Evolutionary conservation across 345 rosid genomes (phyloP), one percentile per base, ranked within the genome.

Genomic region (Isatis tinctoria): DNA sequence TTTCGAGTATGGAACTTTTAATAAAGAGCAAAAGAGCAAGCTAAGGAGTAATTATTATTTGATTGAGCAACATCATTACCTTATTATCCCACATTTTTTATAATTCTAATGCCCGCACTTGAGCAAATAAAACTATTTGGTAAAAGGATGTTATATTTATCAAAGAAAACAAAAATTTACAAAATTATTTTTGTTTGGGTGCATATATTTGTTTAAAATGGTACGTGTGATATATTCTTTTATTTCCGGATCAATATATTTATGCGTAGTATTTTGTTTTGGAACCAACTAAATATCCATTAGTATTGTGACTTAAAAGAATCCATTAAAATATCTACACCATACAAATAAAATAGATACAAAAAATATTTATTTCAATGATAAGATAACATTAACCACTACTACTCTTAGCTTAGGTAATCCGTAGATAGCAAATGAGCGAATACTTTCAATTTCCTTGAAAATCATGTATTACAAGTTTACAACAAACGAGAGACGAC

Each of bases 41-140:
- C 70, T 41, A 52, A 37, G 60, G 56, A 62, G 9, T 74, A 59
- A 56, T 65, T 65, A 74, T 65, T 65, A 65, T 65, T 44, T 74
- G 72, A 74, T 74, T 74, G 32, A 26, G 28, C 22, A 74, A 16
- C 72, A 74, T 74, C 65, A 74, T 73, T 73, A 53, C 77, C 70
- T 56, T 35, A 65, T 74, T 73, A 73, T 73, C 70, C 17, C 47
- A 10, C 36, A 47, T 20, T 22, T 20, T 65, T 65, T 32, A 54
- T n/a, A 20, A 32, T 54, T 26, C 0, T 33, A 43, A 33, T 64
- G 70, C 62, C 64, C 28, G 70, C 76, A 73, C 65, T 64, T 32
- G 0, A 32, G 4, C 61, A 39, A 9, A 64, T 40, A 5, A 63
- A 72, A 72, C 35, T 30, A 60, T 35, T 24, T 59, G 12, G 27